Percentiles rank a stretch among this genome's conserved stretches.
These are phyloP conservation scores for Fusarium tricinctum DNA, from an alignment of 2,329 filamentous ascomycete genomes.

Conservation along the genomic window DNA sequence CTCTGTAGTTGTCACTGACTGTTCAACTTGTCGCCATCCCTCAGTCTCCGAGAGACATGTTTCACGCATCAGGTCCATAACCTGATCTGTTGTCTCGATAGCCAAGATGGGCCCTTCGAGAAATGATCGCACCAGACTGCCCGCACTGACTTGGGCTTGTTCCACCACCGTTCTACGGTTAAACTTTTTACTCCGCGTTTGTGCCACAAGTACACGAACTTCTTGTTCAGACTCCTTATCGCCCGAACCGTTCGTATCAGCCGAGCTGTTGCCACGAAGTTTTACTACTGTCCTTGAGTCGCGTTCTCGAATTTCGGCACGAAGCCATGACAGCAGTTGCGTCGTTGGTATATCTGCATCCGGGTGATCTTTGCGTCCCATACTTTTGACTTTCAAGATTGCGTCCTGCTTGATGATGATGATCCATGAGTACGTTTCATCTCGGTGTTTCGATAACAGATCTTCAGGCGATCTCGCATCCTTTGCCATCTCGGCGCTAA, in stretches of 20 bases:
- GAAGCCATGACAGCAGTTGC: conserved; percentile 84
- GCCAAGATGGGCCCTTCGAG: conserved; percentile 85
- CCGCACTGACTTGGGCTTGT: conserved; percentile 73
- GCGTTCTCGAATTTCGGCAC: conserved; percentile 83
- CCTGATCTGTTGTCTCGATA: conserved; percentile 87
- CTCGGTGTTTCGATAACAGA: conserved; percentile 79
- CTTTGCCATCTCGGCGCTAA: conserved; percentile 88
- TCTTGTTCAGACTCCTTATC: conserved; percentile 71
- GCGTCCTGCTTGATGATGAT: conserved; percentile 86
- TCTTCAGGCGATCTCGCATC: conserved; percentile 86
- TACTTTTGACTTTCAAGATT: conserved; percentile 83
- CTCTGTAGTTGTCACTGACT: conserved; percentile 81
- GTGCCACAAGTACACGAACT: conserved; percentile 86
- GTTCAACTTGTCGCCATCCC: conserved; percentile 85
- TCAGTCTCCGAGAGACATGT: conserved; percentile 85
- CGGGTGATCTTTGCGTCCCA: conserved; percentile 79
- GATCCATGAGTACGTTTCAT: conserved; percentile 86
- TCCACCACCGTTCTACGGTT: conserved; percentile 90
- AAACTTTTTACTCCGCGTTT: conserved; percentile 90
- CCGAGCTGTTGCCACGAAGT: conserved; percentile 53
- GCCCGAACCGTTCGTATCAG: conserved; percentile 49
- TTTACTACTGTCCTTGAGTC: conserved; percentile 71
- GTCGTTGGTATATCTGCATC: conserved; percentile 81
- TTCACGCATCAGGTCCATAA: conserved; percentile 80
- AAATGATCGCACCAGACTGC: conserved; percentile 77